Evolutionary conservation across 2,329 filamentous ascomycete genomes (phyloP).

Genomic region (Dendryphion nanum): DNA sequence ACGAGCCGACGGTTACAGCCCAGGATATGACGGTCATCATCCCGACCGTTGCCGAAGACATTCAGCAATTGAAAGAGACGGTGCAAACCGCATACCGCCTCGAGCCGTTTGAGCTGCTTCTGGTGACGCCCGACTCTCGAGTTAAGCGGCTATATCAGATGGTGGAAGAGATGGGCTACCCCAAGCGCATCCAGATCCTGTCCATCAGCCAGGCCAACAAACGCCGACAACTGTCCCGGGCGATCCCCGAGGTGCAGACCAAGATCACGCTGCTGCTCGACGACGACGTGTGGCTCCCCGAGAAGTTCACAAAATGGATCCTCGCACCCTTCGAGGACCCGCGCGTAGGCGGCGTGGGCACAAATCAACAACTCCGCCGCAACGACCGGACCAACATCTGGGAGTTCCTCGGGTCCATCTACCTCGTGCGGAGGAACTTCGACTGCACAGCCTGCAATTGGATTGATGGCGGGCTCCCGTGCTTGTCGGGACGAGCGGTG

Average conservation of each 20-base stretch:
- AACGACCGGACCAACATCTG: slow-evolving; percentile 65
- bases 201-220: slow-evolving; percentile 88
- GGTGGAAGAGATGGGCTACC: slow-evolving; percentile 37
- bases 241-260: slow-evolving; percentile 80
- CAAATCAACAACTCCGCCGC: slow-evolving; percentile 81
- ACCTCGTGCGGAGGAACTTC: slow-evolving; percentile 92
- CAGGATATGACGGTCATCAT: slow-evolving; percentile 92
- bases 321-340: slow-evolving; percentile 86
- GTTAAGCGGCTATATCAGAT: slow-evolving; percentile 66
- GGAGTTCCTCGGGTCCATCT: slow-evolving; percentile 89
- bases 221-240: slow-evolving; percentile 87
- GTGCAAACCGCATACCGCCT: slow-evolving; percentile 74
- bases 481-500: slow-evolving; percentile 90
- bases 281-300: slow-evolving; percentile 92
- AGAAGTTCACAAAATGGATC: slow-evolving; percentile 84
- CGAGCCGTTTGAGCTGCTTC: slow-evolving; percentile 69
- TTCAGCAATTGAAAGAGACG: slow-evolving; percentile 79
- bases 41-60: slow-evolving; percentile 84
- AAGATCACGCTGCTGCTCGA: slow-evolving; percentile 89
- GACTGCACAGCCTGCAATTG: slow-evolving; percentile 95
- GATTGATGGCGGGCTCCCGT: slow-evolving; percentile 93
- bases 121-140: slow-evolving; percentile 85
- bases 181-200: slow-evolving; percentile 69
- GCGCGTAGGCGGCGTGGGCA: slow-evolving; percentile 84
- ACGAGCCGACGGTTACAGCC: slow-evolving; percentile 74